Base-by-base conservation (phyloP, 2,329 filamentous ascomycete species). In the Ceratocystis albifundus region DNA sequence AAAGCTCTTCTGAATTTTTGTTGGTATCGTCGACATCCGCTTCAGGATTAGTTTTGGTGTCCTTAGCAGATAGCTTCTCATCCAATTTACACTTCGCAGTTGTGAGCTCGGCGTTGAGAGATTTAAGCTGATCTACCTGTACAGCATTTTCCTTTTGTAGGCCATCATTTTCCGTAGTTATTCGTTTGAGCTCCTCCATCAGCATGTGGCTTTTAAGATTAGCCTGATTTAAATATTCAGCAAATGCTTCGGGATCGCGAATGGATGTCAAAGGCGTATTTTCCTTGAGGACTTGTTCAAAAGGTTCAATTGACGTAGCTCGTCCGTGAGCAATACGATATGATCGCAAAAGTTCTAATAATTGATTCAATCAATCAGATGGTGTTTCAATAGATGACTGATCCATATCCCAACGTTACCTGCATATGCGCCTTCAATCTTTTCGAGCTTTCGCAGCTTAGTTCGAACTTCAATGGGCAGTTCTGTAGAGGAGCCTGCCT, bases 231-330 rank as follows among this genome's bases (percentile, higher is more conserved):
- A 99, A 80, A 72, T 96, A 99, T 75, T 97, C 93, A 5, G 91
- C 83, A 44, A 99, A 80, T 1, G 91, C 88, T 65, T 85, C 84
- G 0, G 93, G 90, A 68, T 99, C 94, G 70, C 80, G 82, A 71
- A 99, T 96, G 17, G 90, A 93, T 3, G 89, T 89, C 45, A 97
- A 79, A 1, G 94, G 93, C 0, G 94, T 99, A 71, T 96, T 89
- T 74, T 99, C 94, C 71, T 90, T 89, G 6, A 99, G 80, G 0
- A 88, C 87, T 65, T 89, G 87, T 76, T 99, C 94, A 74, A 99
- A 99, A 0, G 90, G 88, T 73, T 97, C 94, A 72, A 97, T 95
- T 2, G 88, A 85, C 12, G 88, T 85, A 53, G 92, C 90, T 64
- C 91, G 86, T 67, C 89, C 85, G 77, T 99, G 93, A 20, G 94